Conservation (phyloP, 164 flowering plant genomes). For the Euptelea pleiosperma region DNA sequence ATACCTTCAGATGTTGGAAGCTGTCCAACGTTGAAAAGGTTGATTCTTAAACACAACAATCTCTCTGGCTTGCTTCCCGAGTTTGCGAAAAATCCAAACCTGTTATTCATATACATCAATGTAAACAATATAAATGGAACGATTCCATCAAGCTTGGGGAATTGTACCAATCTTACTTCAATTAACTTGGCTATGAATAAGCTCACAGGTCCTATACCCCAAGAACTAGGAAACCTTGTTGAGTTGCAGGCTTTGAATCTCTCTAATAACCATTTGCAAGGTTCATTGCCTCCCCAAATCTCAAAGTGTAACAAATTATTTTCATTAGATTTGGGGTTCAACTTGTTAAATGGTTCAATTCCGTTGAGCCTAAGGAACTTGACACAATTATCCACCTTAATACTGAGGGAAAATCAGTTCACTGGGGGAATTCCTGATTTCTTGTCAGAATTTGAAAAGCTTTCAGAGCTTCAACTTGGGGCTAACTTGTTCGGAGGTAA, state of each 20-base stretch:
- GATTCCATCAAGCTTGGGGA: constrained; percentile 54
- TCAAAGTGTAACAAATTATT: constrained; percentile 37
- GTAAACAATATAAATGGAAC: constrained; percentile 41
- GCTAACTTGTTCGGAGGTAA: constrained; percentile 55
- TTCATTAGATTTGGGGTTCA: constrained; percentile 53
- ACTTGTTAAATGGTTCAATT: constrained; percentile 53
- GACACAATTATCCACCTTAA: constrained; percentile 32
- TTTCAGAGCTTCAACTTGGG: constrained; percentile 59
- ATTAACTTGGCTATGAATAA: constrained; percentile 53
- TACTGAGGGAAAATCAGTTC: constrained; percentile 51
- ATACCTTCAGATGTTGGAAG: constrained; percentile 54
- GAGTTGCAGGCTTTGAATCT: constrained; percentile 40
- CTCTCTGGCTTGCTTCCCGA: constrained; percentile 55
- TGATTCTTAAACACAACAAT: constrained; percentile 54
- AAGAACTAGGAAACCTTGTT: constrained; percentile 43
- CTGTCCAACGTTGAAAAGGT: constrained; percentile 50
- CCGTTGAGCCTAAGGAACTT: constrained; percentile 43
- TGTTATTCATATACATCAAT: constrained; percentile 38
- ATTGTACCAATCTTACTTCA: constrained; percentile 40
- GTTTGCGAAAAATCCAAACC: constrained; percentile 31
- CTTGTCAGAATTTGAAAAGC: constrained; percentile 34
- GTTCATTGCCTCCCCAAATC: constrained; percentile 49
- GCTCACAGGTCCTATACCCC: constrained; percentile 54
- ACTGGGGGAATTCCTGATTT: constrained; percentile 60
- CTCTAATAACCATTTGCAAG: constrained; percentile 48